Percentiles rank a stretch among this genome's conserved stretches.
These are phyloP conservation scores for Sugiyamaella smithiae DNA, from an alignment of 805 yeast species.

Conservation along the genomic window DNA sequence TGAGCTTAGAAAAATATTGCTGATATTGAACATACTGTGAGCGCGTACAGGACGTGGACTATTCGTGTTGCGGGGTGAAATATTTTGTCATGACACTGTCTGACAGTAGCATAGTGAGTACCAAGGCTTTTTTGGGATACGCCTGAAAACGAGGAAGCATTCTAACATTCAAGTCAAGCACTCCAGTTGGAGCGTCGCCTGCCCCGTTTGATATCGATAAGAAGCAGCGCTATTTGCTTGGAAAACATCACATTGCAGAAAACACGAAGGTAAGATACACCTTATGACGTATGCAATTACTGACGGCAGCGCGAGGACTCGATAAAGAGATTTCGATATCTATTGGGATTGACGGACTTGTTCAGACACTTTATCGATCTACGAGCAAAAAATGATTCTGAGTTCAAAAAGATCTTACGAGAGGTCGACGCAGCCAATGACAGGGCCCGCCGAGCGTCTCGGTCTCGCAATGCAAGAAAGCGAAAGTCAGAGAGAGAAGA, in stretches of 20 bases:
- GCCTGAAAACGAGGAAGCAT: too few species aligned
- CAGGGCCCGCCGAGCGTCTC: slow-evolving; percentile 20
- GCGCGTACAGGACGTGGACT: slow-evolving; percentile 3
- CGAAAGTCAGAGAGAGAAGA: slow-evolving; percentile 62
- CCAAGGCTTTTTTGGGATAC: not conserved
- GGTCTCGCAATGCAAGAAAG: slow-evolving; percentile 16
- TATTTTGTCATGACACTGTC: not conserved
- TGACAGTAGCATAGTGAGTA: not conserved
- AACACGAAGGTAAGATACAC: slow-evolving; percentile 14
- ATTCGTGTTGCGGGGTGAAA: slow-evolving; percentile 1
- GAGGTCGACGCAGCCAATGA: slow-evolving; percentile 31
- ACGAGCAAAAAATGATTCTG: slow-evolving; percentile 71
- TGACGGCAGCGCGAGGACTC: slow-evolving; percentile 22
- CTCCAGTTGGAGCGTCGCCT: not conserved
- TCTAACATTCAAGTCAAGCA: not conserved
- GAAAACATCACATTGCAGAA: slow-evolving; percentile 17
- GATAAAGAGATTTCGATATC: slow-evolving; percentile 68
- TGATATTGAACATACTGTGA: not conserved
- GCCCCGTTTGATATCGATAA: slow-evolving; percentile 12
- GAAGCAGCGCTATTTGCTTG: slow-evolving; percentile 20
- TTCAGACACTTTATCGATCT: slow-evolving; percentile 83
- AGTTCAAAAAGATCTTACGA: slow-evolving; percentile 40
- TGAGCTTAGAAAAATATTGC: not conserved
- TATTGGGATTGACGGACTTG: slow-evolving; percentile 75
- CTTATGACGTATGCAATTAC: not conserved